A percentile compares a stretch with the other conserved stretches of the same genome.
Evolutionary conservation across 306 rosid species (phyloP).

Genomic region (Castanopsis chinensis): DNA sequence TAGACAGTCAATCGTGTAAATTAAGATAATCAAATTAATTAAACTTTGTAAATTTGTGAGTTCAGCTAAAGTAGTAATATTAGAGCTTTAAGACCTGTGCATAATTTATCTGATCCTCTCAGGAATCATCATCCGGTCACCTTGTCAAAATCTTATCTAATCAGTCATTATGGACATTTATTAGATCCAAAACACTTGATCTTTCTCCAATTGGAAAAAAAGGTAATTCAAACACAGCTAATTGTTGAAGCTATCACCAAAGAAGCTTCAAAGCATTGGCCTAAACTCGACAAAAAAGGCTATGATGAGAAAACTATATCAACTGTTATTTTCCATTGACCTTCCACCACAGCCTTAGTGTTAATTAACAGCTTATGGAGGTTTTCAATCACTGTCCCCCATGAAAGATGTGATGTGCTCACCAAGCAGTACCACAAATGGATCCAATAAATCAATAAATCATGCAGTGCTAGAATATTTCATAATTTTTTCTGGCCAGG

Average conservation of each 20-base stretch:
- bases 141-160: too few species aligned
- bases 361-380: not conserved
- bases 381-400: not conserved
- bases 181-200: too few species aligned
- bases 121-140: too few species aligned
- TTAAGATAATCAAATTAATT: not conserved
- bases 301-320: not conserved
- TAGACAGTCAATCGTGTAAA: not conserved
- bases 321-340: not conserved
- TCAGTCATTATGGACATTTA: too few species aligned
- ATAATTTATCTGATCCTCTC: too few species aligned
- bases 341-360: not conserved
- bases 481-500: constrained; percentile 13
- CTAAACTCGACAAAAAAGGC: not conserved
- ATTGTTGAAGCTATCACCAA: not conserved
- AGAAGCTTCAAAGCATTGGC: not conserved
- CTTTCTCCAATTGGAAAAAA: too few species aligned
- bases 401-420: not conserved
- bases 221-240: not conserved
- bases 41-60: not conserved
- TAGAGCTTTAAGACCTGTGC: too few species aligned
- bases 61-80: not conserved
- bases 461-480: constrained; percentile 7
- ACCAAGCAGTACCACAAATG: not conserved
- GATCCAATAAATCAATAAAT: not conserved